Base-by-base conservation (phyloP, 768 basidiomycete species). In the Boletus vermiculosoides region DNA sequence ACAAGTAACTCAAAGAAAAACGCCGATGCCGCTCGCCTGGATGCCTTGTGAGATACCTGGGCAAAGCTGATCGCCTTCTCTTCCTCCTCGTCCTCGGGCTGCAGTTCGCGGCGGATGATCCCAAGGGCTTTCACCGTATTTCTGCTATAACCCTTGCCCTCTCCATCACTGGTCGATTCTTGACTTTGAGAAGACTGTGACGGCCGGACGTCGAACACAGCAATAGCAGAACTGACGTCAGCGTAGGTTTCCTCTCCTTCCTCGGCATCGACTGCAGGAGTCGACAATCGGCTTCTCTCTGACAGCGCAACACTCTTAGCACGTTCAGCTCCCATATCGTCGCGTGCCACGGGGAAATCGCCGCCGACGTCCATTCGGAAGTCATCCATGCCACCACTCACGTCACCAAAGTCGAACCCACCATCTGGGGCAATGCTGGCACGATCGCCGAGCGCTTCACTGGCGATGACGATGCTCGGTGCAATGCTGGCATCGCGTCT, bases 1-100 rank as follows among this genome's bases (percentile, higher is more conserved):
- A 98, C 93, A 30, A 99, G 86, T 34, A 98, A 74, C 72, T 99
- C 97, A 69, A 99, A 99, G 80, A 99, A 99, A 79, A 99, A 98
- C 2, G 93, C 87, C 1, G 96, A 85, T 1, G 96, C 94, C 13
- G 94, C 97, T 41, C 93, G 85, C 46, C 92, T 87, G 11, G 92
- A 90, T 13, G 94, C 92, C 78, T 92, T 92, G 61, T 89, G 80
- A 15, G 92, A 80, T 77, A 93, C 80, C 65, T 83, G 77, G 40
- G 82, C 81, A 77, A 98, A 98, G 66, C 87, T 91, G 64, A 95
- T 74, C 10, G 74, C 72, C 71, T 85, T 88, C 33, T 85, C 85
- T 56, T 77, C 77, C 8, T 69, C 72, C 4, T 76, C 79, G 25
- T 79, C 78, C 30, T 69, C 71, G 3, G 84, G 83, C 53, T 83